Evolutionary conservation across 192 early-diverging fungal species (phyloP).

Genomic region (Funneliformis geosporum): DNA sequence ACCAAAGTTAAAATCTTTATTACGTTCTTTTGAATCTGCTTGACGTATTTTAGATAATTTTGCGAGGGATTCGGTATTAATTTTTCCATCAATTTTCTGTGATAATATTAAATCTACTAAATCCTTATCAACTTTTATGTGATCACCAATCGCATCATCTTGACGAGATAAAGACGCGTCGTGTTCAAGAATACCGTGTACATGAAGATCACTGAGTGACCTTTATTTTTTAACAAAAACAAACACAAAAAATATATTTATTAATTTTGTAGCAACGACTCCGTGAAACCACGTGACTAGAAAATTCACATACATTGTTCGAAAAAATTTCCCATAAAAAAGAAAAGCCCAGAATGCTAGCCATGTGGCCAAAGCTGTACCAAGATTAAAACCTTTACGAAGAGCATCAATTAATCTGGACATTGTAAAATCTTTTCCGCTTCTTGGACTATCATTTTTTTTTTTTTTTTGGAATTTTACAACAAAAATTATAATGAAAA

Average conservation of each 20-base stretch:
- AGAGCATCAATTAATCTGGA: neutral
- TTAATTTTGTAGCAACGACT: no score
- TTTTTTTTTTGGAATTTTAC: neutral
- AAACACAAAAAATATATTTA: no score
- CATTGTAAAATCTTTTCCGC: neutral
- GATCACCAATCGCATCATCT: slow-evolving; percentile 1
- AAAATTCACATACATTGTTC: neutral
- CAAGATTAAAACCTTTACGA: neutral
- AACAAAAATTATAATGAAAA: no score
- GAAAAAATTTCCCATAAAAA: neutral
- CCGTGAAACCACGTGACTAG: no score
- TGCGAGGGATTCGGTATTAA: slow-evolving; percentile 20
- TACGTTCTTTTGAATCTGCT: neutral
- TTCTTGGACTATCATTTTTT: neutral
- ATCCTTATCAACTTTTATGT: neutral
- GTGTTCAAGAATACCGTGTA: slow-evolving; percentile 8
- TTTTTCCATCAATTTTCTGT: neutral
- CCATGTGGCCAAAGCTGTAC: neutral
- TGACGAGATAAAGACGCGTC: slow-evolving; percentile 26
- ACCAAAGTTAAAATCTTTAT: slow-evolving; percentile 7
- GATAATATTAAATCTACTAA: slow-evolving; percentile 22
- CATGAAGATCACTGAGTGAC: neutral
- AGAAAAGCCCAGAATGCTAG: neutral
- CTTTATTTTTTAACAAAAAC: neutral
- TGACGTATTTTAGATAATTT: neutral